These are phyloP conservation scores for Amanita muscaria DNA, from an alignment of 768 basidiomycete species.

Conservation along the genomic window DNA sequence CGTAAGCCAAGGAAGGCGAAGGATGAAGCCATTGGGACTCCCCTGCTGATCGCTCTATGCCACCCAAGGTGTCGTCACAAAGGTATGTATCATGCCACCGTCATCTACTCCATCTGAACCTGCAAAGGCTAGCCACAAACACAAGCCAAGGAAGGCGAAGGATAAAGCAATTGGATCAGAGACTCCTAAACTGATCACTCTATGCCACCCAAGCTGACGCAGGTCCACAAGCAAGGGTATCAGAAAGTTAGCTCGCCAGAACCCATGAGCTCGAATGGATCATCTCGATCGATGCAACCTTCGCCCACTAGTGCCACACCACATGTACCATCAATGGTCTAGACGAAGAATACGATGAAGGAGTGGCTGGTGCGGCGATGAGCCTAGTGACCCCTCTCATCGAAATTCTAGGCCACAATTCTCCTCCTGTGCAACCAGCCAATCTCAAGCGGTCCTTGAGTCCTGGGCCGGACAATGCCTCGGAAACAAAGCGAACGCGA, in stretches of 20 bases:
- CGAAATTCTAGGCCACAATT: slow-evolving; percentile 57
- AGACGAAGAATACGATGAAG: slow-evolving; percentile 94
- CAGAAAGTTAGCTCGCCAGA: slow-evolving; percentile 47
- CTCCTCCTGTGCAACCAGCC: slow-evolving; percentile 53
- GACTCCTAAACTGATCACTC: slow-evolving; percentile 26
- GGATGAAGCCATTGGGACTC: slow-evolving; percentile 36
- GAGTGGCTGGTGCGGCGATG: slow-evolving; percentile 78
- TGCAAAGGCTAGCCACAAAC: slow-evolving; percentile 11
- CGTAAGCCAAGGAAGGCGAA: slow-evolving; percentile 21
- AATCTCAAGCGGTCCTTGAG: slow-evolving; percentile 63
- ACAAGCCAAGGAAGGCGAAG: slow-evolving; percentile 22
- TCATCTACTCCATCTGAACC: too few relatives aligned
- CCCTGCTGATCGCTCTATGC: slow-evolving; percentile 22
- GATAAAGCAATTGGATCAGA: slow-evolving; percentile 38
- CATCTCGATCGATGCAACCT: slow-evolving; percentile 60
- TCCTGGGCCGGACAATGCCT: slow-evolving; percentile 51
- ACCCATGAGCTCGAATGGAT: slow-evolving; percentile 55
- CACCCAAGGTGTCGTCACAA: slow-evolving; percentile 18
- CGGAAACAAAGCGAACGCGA: slow-evolving; percentile 52
- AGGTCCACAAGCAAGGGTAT: slow-evolving; percentile 24
- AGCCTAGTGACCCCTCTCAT: slow-evolving; percentile 52
- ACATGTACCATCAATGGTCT: slow-evolving; percentile 58
- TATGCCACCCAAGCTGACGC: slow-evolving; percentile 17
- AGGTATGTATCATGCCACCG: too few relatives aligned
- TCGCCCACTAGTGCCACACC: slow-evolving; percentile 59